A percentile compares a stretch with the other conserved stretches of the same genome.
These are phyloP conservation scores for Rhododendron simsii DNA, from an alignment of 148 eudicot genomes.

Conservation along the genomic window DNA sequence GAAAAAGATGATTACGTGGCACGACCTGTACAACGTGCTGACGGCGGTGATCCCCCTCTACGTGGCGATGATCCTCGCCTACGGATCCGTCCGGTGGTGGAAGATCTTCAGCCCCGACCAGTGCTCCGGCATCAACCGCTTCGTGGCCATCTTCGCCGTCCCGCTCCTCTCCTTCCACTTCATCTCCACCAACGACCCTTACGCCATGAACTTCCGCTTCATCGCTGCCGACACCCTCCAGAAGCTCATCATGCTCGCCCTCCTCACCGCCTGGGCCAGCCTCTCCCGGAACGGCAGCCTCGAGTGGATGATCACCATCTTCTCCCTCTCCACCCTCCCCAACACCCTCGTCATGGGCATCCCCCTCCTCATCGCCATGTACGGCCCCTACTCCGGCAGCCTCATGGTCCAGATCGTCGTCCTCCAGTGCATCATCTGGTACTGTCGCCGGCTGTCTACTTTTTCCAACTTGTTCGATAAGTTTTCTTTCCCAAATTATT, in stretches of 20 bases:
- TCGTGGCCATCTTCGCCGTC: conserved; percentile 74
- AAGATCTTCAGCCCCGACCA: conserved; percentile 79
- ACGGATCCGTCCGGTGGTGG: conserved; percentile 91
- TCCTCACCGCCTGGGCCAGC: conserved; percentile 48
- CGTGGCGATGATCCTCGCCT: conserved; percentile 82
- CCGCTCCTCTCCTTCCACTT: conserved; percentile 73
- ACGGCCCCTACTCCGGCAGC: conserved; percentile 45
- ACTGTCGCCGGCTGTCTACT: too few species aligned
- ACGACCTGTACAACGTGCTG: conserved; percentile 70
- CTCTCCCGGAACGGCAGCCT: conserved; percentile 46
- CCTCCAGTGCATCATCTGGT: conserved; percentile 70
- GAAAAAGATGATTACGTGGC: conserved; percentile 49
- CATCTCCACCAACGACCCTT: conserved; percentile 65
- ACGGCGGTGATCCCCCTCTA: conserved; percentile 76
- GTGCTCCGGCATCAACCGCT: conserved; percentile 81
- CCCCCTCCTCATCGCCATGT: conserved; percentile 70
- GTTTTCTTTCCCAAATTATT: too few species aligned
- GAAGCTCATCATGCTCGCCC: conserved; percentile 49
- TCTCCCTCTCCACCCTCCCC: conserved; percentile 65
- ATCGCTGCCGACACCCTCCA: conserved; percentile 77
- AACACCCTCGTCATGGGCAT: conserved; percentile 87
- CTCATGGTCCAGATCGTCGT: conserved; percentile 79
- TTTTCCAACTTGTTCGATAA: too few species aligned
- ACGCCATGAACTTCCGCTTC: conserved; percentile 58
- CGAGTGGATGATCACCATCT: conserved; percentile 72